Conservation (phyloP, 371 early-diverging fungal species). For the Funneliformis caledonium region DNA sequence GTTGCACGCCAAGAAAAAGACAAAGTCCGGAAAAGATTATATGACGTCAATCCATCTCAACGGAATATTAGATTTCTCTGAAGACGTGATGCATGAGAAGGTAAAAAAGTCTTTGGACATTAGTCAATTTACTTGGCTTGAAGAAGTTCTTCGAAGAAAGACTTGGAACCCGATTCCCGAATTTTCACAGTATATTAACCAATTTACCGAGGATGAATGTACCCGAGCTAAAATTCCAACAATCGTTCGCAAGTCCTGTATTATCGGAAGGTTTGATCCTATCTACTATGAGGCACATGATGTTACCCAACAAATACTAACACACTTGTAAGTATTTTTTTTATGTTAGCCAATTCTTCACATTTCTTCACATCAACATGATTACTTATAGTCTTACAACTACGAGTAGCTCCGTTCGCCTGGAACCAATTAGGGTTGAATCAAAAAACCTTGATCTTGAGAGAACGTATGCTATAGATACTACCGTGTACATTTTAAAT, state of each 20-base stretch:
- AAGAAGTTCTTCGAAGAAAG: slow-evolving; percentile 21
- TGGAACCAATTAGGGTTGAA: slow-evolving; percentile 31
- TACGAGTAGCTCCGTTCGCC: slow-evolving; percentile 9
- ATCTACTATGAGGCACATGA: slow-evolving; percentile 21
- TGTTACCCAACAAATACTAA: slow-evolving; percentile 22
- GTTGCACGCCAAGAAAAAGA: not conserved
- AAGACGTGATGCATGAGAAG: slow-evolving; percentile 2
- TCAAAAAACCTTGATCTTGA: slow-evolving; percentile 18
- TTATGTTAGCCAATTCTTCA: slow-evolving; percentile 12
- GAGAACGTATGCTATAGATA: slow-evolving; percentile 31
- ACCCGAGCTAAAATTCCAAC: slow-evolving; percentile 11
- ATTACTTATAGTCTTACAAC: not conserved
- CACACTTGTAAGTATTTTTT: slow-evolving; percentile 26
- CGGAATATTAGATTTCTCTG: slow-evolving; percentile 30
- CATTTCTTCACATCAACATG: not conserved
- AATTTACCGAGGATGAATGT: slow-evolving; percentile 25
- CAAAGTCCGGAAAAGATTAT: not conserved
- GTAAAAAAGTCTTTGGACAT: slow-evolving; percentile 13
- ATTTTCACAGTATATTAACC: slow-evolving; percentile 20
- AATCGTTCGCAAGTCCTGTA: slow-evolving; percentile 14
- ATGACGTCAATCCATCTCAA: slow-evolving; percentile 18
- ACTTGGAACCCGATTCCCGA: slow-evolving; percentile 19
- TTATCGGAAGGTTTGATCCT: slow-evolving; percentile 18
- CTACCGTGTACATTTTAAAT: slow-evolving; percentile 36
- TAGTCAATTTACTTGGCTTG: slow-evolving; percentile 20